Conservation (phyloP, 768 basidiomycete species). For the Termitomyces sp. region DNA sequence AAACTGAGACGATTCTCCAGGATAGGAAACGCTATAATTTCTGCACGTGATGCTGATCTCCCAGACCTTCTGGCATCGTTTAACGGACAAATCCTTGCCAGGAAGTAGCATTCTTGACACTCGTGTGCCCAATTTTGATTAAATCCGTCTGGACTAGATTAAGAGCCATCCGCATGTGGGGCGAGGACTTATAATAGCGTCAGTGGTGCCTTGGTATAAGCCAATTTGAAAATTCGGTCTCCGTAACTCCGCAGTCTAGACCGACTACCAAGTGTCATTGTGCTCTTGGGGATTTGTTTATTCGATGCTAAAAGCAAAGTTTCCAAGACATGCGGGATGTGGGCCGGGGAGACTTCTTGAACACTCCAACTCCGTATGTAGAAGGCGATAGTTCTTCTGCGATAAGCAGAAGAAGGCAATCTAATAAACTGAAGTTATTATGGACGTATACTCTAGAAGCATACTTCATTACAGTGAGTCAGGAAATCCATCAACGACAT, state of each 20-base stretch:
- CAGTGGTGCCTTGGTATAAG: neutral
- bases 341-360: neutral
- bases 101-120: conserved; percentile 3
- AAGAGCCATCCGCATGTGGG: neutral
- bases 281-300: neutral
- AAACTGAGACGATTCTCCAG: conserved; percentile 15
- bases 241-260: neutral
- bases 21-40: conserved; percentile 16
- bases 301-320: neutral
- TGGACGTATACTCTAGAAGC: neutral
- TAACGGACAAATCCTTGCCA: neutral
- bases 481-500: neutral
- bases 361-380: neutral
- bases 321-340: neutral
- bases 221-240: neutral
- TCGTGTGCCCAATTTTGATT: neutral
- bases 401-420: neutral
- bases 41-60: conserved; percentile 16
- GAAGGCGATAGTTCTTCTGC: neutral
- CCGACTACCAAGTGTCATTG: neutral
- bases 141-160: neutral
- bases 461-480: neutral
- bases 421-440: neutral
- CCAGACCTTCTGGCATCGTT: neutral
- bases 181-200: neutral